phyloP scores from a whole-genome alignment of 768 basidiomycete genomes.

The Austroboletus festivus region DNA sequence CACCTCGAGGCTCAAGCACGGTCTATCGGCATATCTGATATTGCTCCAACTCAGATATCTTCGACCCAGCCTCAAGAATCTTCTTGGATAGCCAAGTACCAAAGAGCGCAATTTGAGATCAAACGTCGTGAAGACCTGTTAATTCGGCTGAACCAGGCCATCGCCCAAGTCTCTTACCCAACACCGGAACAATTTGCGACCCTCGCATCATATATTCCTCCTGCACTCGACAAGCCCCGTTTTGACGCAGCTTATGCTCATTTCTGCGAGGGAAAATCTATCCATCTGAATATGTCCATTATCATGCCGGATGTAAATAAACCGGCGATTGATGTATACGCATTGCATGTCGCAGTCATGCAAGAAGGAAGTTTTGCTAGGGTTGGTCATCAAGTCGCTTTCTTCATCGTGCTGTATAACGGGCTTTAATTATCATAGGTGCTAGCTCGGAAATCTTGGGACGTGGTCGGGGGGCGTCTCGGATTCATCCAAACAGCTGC shows the following conservation, averaged over 20 bases:
- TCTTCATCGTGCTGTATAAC: neutral
- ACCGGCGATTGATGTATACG: conserved; percentile 29
- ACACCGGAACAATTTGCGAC: conserved; percentile 24
- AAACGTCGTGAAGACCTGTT: conserved; percentile 30
- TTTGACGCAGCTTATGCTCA: conserved; percentile 29
- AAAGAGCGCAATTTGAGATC: conserved; percentile 29
- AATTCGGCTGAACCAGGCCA: conserved; percentile 27
- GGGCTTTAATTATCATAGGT: conserved; percentile 17
- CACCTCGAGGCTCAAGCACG: conserved; percentile 7
- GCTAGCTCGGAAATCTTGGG: conserved; percentile 24
- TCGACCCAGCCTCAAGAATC: conserved; percentile 14
- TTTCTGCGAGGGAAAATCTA: conserved; percentile 28
- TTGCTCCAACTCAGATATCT: neutral
- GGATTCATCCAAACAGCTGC: conserved; percentile 23
- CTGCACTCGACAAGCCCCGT: conserved; percentile 26
- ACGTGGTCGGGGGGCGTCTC: conserved; percentile 26
- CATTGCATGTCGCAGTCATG: conserved; percentile 32
- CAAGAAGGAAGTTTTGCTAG: conserved; percentile 29
- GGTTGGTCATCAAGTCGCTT: conserved; percentile 18
- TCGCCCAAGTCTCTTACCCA: conserved; percentile 19
- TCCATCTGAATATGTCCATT: conserved; percentile 25
- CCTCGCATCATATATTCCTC: conserved; percentile 28
- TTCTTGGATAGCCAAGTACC: conserved; percentile 19
- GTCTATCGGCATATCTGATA: neutral
- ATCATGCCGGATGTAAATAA: conserved; percentile 27